Conservation (phyloP, 768 basidiomycete genomes). For the Mycena epipterygia region DNA sequence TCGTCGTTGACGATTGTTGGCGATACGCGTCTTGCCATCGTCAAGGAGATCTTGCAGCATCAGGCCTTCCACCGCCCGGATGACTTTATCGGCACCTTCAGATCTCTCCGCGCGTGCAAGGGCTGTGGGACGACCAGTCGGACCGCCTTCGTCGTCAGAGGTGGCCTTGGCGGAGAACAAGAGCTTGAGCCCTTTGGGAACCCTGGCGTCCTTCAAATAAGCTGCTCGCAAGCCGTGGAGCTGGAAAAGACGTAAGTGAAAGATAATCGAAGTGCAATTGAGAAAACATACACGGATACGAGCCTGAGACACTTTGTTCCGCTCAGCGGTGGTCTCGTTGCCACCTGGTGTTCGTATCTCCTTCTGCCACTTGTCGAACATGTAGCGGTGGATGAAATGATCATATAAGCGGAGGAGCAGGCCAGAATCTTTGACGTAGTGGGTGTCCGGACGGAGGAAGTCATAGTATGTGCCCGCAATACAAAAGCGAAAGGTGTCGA, state of each 20-base stretch:
- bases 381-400: constrained; percentile 21
- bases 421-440: not conserved
- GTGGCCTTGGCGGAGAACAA: not conserved
- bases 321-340: not conserved
- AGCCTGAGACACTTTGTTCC: not conserved
- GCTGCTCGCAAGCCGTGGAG: too few species aligned
- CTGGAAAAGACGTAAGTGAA: too few species aligned
- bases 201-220: too few species aligned
- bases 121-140: constrained; percentile 1
- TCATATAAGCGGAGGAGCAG: constrained; percentile 12
- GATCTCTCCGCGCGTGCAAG: constrained; percentile 17
- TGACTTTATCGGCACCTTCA: not conserved
- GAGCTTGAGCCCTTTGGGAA: not conserved
- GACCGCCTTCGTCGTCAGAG: not conserved
- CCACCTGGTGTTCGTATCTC: constrained; percentile 18
- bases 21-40: not conserved
- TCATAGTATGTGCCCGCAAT: constrained; percentile 9
- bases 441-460: not conserved
- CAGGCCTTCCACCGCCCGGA: constrained; percentile 2
- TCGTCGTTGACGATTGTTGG: not conserved
- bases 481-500: constrained; percentile 8
- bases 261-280: too few species aligned
- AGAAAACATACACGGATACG: constrained; percentile 12
- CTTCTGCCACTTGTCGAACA: not conserved
- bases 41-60: not conserved